Percentiles rank a stretch among this genome's conserved stretches.
phyloP scores from a whole-genome alignment of 768 basidiomycete genomes.

The Boletus insuetus region DNA sequence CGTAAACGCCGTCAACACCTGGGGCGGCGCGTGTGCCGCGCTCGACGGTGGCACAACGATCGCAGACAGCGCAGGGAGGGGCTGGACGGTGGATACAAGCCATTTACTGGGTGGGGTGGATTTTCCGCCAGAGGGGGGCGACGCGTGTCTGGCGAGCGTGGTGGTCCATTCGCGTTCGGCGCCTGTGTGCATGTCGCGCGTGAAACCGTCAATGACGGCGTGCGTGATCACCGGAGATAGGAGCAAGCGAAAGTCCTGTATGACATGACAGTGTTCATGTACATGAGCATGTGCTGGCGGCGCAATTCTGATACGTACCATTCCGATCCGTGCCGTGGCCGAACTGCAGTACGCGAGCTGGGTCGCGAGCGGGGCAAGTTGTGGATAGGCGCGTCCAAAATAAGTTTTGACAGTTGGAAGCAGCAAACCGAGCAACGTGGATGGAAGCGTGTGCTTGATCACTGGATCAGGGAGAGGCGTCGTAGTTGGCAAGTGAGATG shows the following conservation, averaged over 20 bases:
- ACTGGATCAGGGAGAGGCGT: slow-evolving; percentile 25
- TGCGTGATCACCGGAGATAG: slow-evolving; percentile 63
- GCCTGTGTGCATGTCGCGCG: slow-evolving; percentile 37
- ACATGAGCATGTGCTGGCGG: not conserved
- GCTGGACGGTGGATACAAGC: slow-evolving; percentile 43
- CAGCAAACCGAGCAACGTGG: slow-evolving; percentile 45
- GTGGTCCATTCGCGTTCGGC: slow-evolving; percentile 37
- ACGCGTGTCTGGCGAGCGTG: slow-evolving; percentile 23
- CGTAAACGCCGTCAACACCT: slow-evolving; percentile 67
- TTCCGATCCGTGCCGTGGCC: slow-evolving; percentile 87
- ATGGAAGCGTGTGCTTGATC: slow-evolving; percentile 29
- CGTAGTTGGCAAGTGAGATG: slow-evolving; percentile 18
- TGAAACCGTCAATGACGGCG: slow-evolving; percentile 59
- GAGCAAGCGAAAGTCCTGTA: slow-evolving; percentile 63
- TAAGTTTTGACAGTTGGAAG: slow-evolving; percentile 61
- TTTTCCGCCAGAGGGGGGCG: slow-evolving; percentile 8
- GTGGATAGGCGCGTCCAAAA: slow-evolving; percentile 59
- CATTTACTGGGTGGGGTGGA: slow-evolving; percentile 45
- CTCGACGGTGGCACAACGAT: slow-evolving; percentile 21
- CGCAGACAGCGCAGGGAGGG: slow-evolving; percentile 27
- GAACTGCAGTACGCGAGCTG: slow-evolving; percentile 92
- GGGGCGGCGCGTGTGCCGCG: slow-evolving; percentile 65
- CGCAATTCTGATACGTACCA: slow-evolving; percentile 41
- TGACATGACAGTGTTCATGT: not conserved
- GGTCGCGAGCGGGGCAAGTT: slow-evolving; percentile 80